Evolutionary conservation across 208 protist species (phyloP).

Genomic region (Wallacemonas collosoma): DNA sequence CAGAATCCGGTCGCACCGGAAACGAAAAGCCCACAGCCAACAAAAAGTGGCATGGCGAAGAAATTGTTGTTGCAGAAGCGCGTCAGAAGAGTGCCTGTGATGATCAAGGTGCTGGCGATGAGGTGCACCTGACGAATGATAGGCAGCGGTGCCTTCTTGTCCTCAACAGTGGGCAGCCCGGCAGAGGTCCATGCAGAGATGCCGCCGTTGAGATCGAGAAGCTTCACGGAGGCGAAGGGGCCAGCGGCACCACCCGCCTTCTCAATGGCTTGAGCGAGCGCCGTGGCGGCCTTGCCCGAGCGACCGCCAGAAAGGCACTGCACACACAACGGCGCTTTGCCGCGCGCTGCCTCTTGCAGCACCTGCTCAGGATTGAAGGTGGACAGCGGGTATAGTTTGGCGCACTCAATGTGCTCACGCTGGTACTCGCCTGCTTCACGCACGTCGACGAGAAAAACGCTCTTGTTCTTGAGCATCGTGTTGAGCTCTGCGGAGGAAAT

Average conservation of each 20-base stretch:
- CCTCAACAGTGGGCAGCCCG: constrained; percentile 33
- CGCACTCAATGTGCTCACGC: constrained; percentile 42
- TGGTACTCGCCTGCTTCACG: constrained; percentile 45
- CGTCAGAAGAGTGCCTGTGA: constrained; percentile 29
- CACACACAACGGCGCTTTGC: constrained; percentile 31
- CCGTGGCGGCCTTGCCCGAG: constrained; percentile 26
- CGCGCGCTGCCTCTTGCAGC: constrained; percentile 25
- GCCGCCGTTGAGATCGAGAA: constrained; percentile 44
- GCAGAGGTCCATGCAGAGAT: constrained; percentile 42
- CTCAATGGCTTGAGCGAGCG: constrained; percentile 19
- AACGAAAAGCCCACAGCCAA: constrained; percentile 41
- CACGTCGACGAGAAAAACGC: constrained; percentile 45
- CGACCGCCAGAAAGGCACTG: constrained; percentile 45
- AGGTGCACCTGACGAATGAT: constrained; percentile 57
- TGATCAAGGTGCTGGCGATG: constrained; percentile 49
- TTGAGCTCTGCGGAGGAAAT: constrained; percentile 28
- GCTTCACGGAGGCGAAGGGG: constrained; percentile 20
- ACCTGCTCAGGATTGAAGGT: constrained; percentile 28
- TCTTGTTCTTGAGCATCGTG: constrained; percentile 23
- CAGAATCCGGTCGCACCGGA: constrained; percentile 50
- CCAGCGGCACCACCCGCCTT: constrained; percentile 16
- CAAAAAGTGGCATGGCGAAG: constrained; percentile 36
- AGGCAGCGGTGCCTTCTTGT: constrained; percentile 40
- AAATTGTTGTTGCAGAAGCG: constrained; percentile 39
- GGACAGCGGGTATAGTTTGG: constrained; percentile 34